Percentiles rank a stretch among this genome's conserved stretches.
Conservation (phyloP, 2,329 filamentous ascomycete species). For the Colletotrichum sp. region DNA sequence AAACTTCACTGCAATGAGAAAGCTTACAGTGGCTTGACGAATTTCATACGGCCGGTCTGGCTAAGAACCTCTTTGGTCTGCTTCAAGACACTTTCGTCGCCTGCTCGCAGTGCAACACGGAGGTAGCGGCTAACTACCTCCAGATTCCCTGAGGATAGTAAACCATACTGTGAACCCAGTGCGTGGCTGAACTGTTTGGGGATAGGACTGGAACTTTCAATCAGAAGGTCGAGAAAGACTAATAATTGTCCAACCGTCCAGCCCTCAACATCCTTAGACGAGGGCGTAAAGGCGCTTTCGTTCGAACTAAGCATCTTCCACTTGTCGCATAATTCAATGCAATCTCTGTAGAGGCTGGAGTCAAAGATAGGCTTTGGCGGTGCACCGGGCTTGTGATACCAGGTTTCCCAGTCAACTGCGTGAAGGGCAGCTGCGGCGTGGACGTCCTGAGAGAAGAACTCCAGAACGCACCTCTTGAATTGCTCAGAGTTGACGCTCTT, state of each 20-base stretch:
- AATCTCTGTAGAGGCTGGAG: neutral
- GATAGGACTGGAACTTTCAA: neutral
- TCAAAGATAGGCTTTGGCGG: neutral
- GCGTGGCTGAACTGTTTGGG: neutral
- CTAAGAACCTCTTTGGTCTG: neutral
- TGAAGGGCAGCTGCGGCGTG: neutral
- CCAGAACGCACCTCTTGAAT: neutral
- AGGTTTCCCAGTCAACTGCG: neutral
- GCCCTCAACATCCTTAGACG: neutral
- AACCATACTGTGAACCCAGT: neutral
- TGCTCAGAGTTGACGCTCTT: neutral
- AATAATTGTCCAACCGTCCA: neutral
- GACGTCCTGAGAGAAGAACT: neutral
- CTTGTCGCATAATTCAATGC: neutral
- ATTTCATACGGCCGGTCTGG: slow-evolving; percentile 8
- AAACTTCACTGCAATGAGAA: neutral
- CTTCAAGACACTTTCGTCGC: neutral
- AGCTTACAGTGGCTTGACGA: slow-evolving; percentile 1
- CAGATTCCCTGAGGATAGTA: neutral
- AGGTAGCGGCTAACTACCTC: neutral
- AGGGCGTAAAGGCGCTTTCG: neutral
- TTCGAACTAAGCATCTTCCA: neutral
- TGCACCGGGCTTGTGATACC: neutral
- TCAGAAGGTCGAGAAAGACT: neutral
- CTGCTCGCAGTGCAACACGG: neutral